These are phyloP conservation scores for Rhizopus arrhizus DNA, from an alignment of 371 early-diverging fungal genomes.

Conservation along the genomic window DNA sequence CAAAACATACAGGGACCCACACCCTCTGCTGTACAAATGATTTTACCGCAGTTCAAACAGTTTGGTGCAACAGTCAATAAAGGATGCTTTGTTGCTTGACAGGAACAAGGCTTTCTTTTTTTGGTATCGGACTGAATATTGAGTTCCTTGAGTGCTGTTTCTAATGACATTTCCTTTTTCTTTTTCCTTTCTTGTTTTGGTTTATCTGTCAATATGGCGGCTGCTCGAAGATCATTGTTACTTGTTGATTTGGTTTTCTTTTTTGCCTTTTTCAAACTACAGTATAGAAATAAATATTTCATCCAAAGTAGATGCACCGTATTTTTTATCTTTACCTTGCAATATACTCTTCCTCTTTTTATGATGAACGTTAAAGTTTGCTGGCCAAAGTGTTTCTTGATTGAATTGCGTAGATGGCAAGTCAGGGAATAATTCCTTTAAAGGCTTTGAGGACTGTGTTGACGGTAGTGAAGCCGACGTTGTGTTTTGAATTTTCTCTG, in stretches of 20 bases:
- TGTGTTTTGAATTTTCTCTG: constrained; percentile 6
- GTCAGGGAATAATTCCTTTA: constrained; percentile 20
- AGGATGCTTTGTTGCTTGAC: constrained; percentile 76
- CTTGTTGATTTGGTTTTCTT: constrained; percentile 20
- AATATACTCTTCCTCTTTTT: constrained; percentile 55
- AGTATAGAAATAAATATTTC: neutral
- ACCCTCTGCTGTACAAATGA: constrained; percentile 83
- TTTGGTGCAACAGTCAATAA: constrained; percentile 78
- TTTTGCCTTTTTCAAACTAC: constrained; percentile 24
- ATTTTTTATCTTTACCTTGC: constrained; percentile 30
- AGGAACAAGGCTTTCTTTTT: constrained; percentile 46
- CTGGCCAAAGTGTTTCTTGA: constrained; percentile 39
- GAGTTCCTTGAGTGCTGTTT: constrained; percentile 49
- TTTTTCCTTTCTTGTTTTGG: constrained; percentile 34
- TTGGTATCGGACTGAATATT: constrained; percentile 40
- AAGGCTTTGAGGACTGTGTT: constrained; percentile 8
- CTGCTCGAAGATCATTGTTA: constrained; percentile 15
- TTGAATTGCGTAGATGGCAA: constrained; percentile 28
- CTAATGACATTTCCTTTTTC: constrained; percentile 50
- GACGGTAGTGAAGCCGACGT: neutral
- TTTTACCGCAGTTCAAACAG: constrained; percentile 88
- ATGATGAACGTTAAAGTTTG: constrained; percentile 49
- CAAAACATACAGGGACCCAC: constrained; percentile 87
- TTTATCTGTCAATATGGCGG: constrained; percentile 20
- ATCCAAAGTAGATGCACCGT: neutral